Percentiles rank a stretch among this genome's conserved stretches.
Evolutionary conservation across 2,329 filamentous ascomycete species (phyloP).

Genomic region (Verticillium nonalfalfae): DNA sequence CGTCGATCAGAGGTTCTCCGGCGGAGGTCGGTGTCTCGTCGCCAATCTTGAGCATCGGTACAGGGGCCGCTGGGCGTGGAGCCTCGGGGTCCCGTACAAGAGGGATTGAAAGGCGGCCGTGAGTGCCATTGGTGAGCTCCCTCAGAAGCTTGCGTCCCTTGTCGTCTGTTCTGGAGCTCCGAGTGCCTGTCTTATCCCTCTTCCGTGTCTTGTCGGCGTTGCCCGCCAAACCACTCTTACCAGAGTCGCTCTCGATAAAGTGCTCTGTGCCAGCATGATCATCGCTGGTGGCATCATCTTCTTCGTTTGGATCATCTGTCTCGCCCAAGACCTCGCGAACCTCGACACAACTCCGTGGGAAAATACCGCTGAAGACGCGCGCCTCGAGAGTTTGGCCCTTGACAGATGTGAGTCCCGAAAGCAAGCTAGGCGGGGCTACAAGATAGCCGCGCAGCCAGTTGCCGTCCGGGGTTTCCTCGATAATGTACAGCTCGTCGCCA

Average conservation of each 20-base stretch:
- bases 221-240: slow-evolving; percentile 44
- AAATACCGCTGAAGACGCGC: slow-evolving; percentile 97
- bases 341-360: slow-evolving; percentile 90
- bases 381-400: slow-evolving; percentile 93
- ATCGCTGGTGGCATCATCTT: slow-evolving; percentile 21
- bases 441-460: slow-evolving; percentile 95
- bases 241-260: slow-evolving; percentile 38
- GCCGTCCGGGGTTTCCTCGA: slow-evolving; percentile 88
- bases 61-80: slow-evolving; percentile 79
- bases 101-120: slow-evolving; percentile 37
- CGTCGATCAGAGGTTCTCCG: slow-evolving; percentile 88
- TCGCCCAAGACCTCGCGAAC: slow-evolving; percentile 88
- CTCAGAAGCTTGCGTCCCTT: slow-evolving; percentile 14
- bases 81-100: slow-evolving; percentile 57
- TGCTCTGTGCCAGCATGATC: slow-evolving; percentile 1
- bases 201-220: slow-evolving; percentile 25
- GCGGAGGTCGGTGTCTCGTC: slow-evolving; percentile 90
- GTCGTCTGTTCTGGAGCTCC: slow-evolving; percentile 2
- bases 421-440: slow-evolving; percentile 84
- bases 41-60: slow-evolving; percentile 95
- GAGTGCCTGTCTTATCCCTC: neutral
- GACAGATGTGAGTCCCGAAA: slow-evolving; percentile 83
- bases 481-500: slow-evolving; percentile 97
- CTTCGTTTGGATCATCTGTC: slow-evolving; percentile 42
- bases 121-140: slow-evolving; percentile 31